Percentiles rank a stretch among this genome's conserved stretches.
Conservation (phyloP, 495 filamentous ascomycete species). For the Tuber microsphaerosporum region DNA sequence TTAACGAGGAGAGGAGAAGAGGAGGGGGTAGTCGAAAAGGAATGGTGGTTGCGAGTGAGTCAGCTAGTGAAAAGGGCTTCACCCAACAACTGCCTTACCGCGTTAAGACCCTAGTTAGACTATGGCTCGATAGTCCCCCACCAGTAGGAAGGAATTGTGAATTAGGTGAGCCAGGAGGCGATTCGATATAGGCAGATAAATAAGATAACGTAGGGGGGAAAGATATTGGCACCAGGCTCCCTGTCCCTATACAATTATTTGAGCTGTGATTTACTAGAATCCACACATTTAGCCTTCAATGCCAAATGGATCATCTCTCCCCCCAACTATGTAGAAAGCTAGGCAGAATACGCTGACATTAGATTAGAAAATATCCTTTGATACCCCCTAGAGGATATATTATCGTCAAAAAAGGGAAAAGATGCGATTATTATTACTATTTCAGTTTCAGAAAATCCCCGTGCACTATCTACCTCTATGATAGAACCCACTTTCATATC, state of each 20-base stretch:
- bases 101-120: not conserved
- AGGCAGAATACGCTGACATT: not conserved
- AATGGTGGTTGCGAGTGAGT: not conserved
- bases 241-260: not conserved
- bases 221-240: not conserved
- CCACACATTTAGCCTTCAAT: not conserved
- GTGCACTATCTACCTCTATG: not conserved
- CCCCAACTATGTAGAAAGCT: not conserved
- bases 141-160: not conserved
- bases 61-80: not conserved
- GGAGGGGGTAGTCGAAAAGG: not conserved
- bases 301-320: not conserved
- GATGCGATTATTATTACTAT: too few species aligned
- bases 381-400: too few species aligned
- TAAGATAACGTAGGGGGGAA: not conserved
- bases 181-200: too few species aligned
- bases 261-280: not conserved
- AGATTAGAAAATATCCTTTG: too few species aligned
- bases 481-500: not conserved
- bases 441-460: too few species aligned
- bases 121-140: not conserved
- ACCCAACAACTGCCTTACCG: not conserved
- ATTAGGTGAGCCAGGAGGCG: too few species aligned
- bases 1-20: not conserved
- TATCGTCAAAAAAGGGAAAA: too few species aligned